phyloP scores from a whole-genome alignment of 805 yeast genomes.

The Candida odintsovae region DNA sequence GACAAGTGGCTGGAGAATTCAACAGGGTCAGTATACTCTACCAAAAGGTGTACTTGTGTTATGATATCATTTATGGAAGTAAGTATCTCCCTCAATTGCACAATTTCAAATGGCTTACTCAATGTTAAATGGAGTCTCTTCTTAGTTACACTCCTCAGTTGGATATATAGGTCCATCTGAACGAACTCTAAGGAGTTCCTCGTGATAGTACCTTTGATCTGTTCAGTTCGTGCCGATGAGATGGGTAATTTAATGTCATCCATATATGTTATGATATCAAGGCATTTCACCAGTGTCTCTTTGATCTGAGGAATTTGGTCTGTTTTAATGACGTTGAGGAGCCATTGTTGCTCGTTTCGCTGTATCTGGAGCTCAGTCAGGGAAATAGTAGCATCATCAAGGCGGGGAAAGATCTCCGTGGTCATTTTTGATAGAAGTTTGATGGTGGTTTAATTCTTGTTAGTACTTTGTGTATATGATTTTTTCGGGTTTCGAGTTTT shows the following conservation, averaged over 20 bases:
- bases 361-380: conserved; percentile 2
- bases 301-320: conserved; percentile 43
- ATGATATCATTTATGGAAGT: conserved; percentile 16
- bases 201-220: conserved; percentile 54
- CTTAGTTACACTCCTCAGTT: conserved; percentile 35
- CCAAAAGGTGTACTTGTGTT: conserved; percentile 25
- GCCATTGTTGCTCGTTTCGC: conserved; percentile 37
- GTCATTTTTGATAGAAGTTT: not conserved
- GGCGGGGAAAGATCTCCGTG: not conserved
- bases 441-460: not conserved
- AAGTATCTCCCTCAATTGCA: conserved; percentile 17
- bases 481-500: too few relatives aligned
- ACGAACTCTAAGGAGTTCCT: conserved; percentile 49
- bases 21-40: conserved; percentile 24
- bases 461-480: too few relatives aligned
- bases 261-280: conserved; percentile 32
- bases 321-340: conserved; percentile 38
- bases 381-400: not conserved
- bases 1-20: conserved; percentile 11
- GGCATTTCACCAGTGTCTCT: conserved; percentile 38
- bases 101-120: conserved; percentile 35
- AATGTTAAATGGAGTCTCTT: conserved; percentile 33
- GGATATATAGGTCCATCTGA: conserved; percentile 37
- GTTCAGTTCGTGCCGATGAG: conserved; percentile 47
- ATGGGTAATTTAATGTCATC: conserved; percentile 51